Conservation (phyloP, 2,329 filamentous ascomycete genomes). For the Aureobasidium lini region DNA sequence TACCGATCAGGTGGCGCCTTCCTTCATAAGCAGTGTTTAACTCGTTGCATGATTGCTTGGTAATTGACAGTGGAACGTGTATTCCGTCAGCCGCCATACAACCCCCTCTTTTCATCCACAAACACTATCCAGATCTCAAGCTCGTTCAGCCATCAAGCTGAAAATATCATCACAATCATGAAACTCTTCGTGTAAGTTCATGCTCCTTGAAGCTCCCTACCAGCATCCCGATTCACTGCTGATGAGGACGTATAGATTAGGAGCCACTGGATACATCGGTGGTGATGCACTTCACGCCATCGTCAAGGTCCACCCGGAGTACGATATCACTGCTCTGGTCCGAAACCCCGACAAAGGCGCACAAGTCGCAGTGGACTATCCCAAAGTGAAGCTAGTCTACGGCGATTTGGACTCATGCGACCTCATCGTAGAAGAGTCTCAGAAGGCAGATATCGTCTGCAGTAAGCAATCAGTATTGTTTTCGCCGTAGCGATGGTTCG, state of each 20-base stretch:
- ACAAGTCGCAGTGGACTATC: slow-evolving; percentile 25
- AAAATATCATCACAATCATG: background rate
- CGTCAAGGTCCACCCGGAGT: slow-evolving; percentile 41
- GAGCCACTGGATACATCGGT: slow-evolving; percentile 36
- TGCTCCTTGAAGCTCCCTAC: too few species aligned
- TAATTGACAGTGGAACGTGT: background rate
- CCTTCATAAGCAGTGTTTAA: background rate
- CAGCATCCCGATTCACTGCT: background rate
- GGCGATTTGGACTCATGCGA: slow-evolving; percentile 42
- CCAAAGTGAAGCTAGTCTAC: slow-evolving; percentile 43
- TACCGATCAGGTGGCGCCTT: background rate
- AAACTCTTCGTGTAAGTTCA: background rate
- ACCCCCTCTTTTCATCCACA: background rate
- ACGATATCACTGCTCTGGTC: slow-evolving; percentile 41
- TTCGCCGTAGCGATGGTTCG: background rate
- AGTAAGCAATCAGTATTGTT: slow-evolving; percentile 21
- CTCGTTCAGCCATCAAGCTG: too few species aligned
- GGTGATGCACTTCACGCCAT: slow-evolving; percentile 40
- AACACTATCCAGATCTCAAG: too few species aligned
- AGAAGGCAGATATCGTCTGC: slow-evolving; percentile 46
- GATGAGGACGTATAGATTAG: slow-evolving; percentile 12
- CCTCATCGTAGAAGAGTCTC: slow-evolving; percentile 40
- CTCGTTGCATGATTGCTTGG: background rate
- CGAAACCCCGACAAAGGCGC: slow-evolving; percentile 28
- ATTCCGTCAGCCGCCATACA: background rate